phyloP scores from a whole-genome alignment of 1,284 basidiomycete genomes.

The Fomitiporia mediterranea region DNA sequence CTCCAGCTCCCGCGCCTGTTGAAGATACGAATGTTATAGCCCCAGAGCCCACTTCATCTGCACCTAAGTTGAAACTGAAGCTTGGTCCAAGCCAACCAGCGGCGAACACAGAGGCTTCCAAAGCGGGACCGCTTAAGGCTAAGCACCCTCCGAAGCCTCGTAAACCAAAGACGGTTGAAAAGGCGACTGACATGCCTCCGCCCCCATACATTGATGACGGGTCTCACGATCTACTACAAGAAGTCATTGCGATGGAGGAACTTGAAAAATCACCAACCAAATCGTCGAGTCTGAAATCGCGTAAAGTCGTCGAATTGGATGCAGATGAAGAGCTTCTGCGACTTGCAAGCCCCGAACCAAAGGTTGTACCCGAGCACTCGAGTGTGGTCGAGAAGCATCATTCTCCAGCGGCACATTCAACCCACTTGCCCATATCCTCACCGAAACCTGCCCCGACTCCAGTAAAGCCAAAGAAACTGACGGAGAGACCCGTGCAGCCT shows the following conservation, averaged over 20 bases:
- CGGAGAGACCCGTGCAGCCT: constrained; percentile 4
- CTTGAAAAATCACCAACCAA: constrained; percentile 36
- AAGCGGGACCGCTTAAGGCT: too few species aligned
- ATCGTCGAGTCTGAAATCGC: constrained; percentile 7
- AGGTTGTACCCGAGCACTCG: not conserved
- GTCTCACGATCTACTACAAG: constrained; percentile 71
- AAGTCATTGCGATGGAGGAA: constrained; percentile 76
- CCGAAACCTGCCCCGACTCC: not conserved
- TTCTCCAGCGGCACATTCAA: constrained; percentile 27
- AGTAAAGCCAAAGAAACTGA: constrained; percentile 6
- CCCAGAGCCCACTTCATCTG: constrained; percentile 29
- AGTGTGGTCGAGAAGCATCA: constrained; percentile 59
- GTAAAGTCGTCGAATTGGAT: constrained; percentile 18
- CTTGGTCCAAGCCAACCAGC: constrained; percentile 34
- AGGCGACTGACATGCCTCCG: constrained; percentile 47
- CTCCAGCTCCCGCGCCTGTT: constrained; percentile 24
- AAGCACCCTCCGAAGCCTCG: constrained; percentile 23
- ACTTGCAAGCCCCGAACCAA: constrained; percentile 22
- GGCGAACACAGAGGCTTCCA: constrained; percentile 19
- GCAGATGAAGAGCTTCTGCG: constrained; percentile 26
- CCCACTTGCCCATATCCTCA: constrained; percentile 13
- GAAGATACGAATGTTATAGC: constrained; percentile 26
- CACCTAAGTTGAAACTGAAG: constrained; percentile 56
- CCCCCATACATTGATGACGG: constrained; percentile 69
- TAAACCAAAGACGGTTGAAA: constrained; percentile 34